Evolutionary conservation across 2,329 filamentous ascomycete species (phyloP), one percentile per base, ranked within the genome.

Genomic region (Pyrenochaeta sp.): DNA sequence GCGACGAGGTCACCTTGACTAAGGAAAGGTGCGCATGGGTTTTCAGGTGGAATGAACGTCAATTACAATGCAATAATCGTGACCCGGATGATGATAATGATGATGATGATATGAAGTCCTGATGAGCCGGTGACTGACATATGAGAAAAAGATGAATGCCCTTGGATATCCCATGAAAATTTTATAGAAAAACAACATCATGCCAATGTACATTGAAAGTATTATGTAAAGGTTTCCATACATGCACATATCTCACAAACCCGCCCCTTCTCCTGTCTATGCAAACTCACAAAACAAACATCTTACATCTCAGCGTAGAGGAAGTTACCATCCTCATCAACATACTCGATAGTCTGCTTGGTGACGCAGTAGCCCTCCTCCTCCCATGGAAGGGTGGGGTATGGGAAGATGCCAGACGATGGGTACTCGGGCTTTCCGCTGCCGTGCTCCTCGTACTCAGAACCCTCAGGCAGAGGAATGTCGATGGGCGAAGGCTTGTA

Each of bases 341-440:
- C 72, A 43, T 75, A 75, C 59, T 70, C 60, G 44, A 75, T 64
- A 15, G 64, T 70, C 60, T 71, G 67, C 56, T 68, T 54, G 35
- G 44, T 66, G 10, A 63, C 56, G 40, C 73, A 75, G 59, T 72
- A 71, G 1, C 70, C 69, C 48, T 63, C 42, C 58, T 70, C 69
- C 27, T 66, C 57, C 60, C 66, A 68, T 20, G 57, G 63, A 23
- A 63, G 43, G 7, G 50, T 58, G 17, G 58, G 60, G 49, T 58
- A 57, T n/a, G 57, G 54, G 43, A 61, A 59, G 14, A 59, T 41
- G 20, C 60, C 59, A 15, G 52, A 49, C 40, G 15, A 35, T 37
- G 53, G 51, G 36, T 27, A 9, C 4, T 27, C 23, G 23, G 23
- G 23, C 23, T 27, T 27, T 4, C 23, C 23, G 29, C 32, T 49